Percentiles rank a stretch among this genome's conserved stretches.
Evolutionary conservation across 495 filamentous ascomycete species (phyloP).

Genomic region (Talaromyces borbonicus): DNA sequence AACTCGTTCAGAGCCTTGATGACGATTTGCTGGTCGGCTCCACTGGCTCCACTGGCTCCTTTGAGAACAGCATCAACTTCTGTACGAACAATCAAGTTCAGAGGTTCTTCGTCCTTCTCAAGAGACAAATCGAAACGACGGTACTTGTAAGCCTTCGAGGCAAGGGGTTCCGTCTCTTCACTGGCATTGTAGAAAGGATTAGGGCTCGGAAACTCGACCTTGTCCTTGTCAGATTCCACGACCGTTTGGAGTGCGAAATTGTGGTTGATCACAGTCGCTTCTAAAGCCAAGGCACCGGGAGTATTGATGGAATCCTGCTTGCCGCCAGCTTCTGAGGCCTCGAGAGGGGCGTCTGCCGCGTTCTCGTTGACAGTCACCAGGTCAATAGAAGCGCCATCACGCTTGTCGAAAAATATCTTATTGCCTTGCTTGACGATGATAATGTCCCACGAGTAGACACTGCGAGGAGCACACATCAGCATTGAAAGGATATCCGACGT

Average conservation of each 20-base stretch:
- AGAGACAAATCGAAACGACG: constrained; percentile 89
- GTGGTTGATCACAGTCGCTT: constrained; percentile 99
- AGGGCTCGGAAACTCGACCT: constrained; percentile 72
- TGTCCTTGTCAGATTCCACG: constrained; percentile 62
- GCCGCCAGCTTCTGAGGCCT: constrained; percentile 64
- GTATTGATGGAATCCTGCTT: constrained; percentile 94
- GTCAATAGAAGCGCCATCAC: constrained; percentile 84
- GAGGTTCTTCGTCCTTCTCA: constrained; percentile 80
- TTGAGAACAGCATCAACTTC: constrained; percentile 93
- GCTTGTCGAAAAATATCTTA: constrained; percentile 98
- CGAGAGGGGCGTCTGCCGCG: constrained; percentile 88
- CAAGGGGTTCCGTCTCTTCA: constrained; percentile 85
- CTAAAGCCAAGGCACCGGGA: constrained; percentile 78
- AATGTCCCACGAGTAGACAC: constrained; percentile 96
- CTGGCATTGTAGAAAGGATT: constrained; percentile 96
- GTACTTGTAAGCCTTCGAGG: constrained; percentile 97
- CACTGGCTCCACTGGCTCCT: constrained; percentile 74
- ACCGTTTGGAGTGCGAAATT: constrained; percentile 96
- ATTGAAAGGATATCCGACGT: constrained; percentile 95
- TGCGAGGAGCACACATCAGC: constrained; percentile 96
- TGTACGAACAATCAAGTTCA: constrained; percentile 88
- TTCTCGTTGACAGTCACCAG: constrained; percentile 99
- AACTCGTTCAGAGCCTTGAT: constrained; percentile 98
- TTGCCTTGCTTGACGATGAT: constrained; percentile 81
- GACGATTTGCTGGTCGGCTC: constrained; percentile 80